These are phyloP conservation scores for Epichloe scottii DNA, from an alignment of 2,329 filamentous ascomycete genomes.

Conservation along the genomic window DNA sequence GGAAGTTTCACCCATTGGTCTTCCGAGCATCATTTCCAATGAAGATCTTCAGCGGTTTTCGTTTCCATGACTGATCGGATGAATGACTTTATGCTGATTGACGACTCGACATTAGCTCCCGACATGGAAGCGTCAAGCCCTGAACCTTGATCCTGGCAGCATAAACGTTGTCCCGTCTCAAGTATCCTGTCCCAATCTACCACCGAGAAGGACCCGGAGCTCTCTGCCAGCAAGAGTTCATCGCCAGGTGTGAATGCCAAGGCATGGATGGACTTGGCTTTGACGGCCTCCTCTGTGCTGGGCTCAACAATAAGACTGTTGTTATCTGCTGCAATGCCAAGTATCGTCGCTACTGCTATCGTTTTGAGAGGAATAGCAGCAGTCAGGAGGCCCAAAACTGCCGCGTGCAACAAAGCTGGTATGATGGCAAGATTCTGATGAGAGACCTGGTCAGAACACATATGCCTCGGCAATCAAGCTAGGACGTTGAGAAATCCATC, in stretches of 20 bases:
- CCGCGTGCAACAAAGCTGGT: conserved; percentile 69
- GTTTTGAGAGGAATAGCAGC: conserved; percentile 70
- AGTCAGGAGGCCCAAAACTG: conserved; percentile 66
- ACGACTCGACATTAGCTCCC: conserved; percentile 29
- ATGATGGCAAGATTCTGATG: conserved; percentile 63
- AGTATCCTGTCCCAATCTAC: conserved; percentile 64
- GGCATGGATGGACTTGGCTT: conserved; percentile 64
- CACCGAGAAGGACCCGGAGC: conserved; percentile 65
- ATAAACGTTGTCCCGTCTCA: conserved; percentile 51
- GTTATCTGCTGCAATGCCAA: conserved; percentile 41
- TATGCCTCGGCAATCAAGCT: background rate
- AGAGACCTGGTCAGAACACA: conserved; percentile 7
- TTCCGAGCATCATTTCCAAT: conserved; percentile 40
- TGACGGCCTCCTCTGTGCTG: conserved; percentile 45
- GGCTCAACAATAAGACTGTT: conserved; percentile 44
- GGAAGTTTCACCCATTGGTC: background rate
- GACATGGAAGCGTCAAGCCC: conserved; percentile 32
- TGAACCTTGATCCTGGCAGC: conserved; percentile 34
- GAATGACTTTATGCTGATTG: conserved; percentile 41
- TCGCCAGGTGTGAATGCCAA: conserved; percentile 66
- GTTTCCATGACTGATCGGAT: conserved; percentile 47
- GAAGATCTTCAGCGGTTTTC: conserved; percentile 39
- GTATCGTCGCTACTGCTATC: conserved; percentile 52
- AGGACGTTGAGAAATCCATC: conserved; percentile 12
- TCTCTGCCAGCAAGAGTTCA: conserved; percentile 66